Base-by-base conservation (phyloP, 352 stramenopile genomes). In the Pythium periplocum region DNA sequence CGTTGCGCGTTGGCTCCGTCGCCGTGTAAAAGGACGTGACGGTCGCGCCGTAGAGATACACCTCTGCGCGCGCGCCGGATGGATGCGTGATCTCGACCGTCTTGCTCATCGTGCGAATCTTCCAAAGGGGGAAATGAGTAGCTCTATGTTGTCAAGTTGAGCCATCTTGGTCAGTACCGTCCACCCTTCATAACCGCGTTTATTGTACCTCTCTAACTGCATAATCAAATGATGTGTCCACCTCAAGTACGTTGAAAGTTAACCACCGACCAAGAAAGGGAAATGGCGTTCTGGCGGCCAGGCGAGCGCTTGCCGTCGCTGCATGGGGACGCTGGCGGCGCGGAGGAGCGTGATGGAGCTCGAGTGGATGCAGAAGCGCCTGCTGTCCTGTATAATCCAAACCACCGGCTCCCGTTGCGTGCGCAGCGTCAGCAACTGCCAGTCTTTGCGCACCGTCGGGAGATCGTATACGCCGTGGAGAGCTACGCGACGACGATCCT, bases 31-130 rank as follows among this genome's bases (percentile, higher is more conserved):
- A 98, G 4, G 77, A 80, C 33, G 86, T 95, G 10, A 98, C 72
- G 1, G 93, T 97, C 2, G 95, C 91, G 45, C 95, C 95, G 68
- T 91, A 98, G n/a, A 91, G 62, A 52, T 96, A 77, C 41, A 98
- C 73, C 48, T 89, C 63, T 5, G 78, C 80, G 52, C 69, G 76
- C 30, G 83, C 80, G 35, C 83, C 83, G 7, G 79, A 90, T 44
- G 70, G 60, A 57, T 92, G 81, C 49, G 55, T 73, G 60, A 92
- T 65, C 57, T 76, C 61, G 39, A 87, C 51, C 36, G 55, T 58
- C 34, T 58, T 56, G 7, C 30, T 41, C 52, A 46, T 30, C 39
- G 30, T 47, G n/a, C 32, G 48, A 53, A 45, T 47, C 30, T 55
- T 9, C 32, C 8, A 31, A 45, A 41, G 17, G 17, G 17, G 17